Base-by-base conservation (phyloP, 2,329 filamentous ascomycete species). In the Arthrobotrys megalospora region DNA sequence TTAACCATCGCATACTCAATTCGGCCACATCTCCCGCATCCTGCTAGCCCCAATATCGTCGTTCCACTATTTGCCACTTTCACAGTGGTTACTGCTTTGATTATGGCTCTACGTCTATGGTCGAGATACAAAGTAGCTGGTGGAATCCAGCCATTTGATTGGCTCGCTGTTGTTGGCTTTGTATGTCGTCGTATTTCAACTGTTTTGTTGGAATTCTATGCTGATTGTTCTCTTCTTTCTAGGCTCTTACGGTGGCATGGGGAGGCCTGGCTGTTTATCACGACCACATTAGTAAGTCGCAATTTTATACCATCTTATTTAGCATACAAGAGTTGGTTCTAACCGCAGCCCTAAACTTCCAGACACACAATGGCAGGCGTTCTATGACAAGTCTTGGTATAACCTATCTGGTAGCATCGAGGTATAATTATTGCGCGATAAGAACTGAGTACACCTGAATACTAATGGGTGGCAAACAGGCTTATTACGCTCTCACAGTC, bases 71-170 rank as follows among this genome's bases (percentile, higher is more conserved):
- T 43, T 52, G 60, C 53, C 7, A 11, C 67, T 2, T 75, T 79
- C 24, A 79, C 76, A 6, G 21, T 65, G 3, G 12, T 79, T 6
- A 79, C 76, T 5, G 60, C 69, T 21, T 38, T 79, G 16, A 41
- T 79, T 5, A 72, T 79, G 48, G 55, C 47, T 6, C n/a, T 79
- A 10, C 60, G 76, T n/a, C 28, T 79, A 7, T 79, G 70, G 69
- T 79, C 76, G 16, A 73, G 76, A 38, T 47, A 79, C 48, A 79
- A 73, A 24, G 60, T 79, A 3, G 62, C 76, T 14, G 62, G 62
- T 12, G 69, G 69, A n/a, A 75, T 79, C 7, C 62, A 69, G 32
- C 34, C 63, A 5, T 79, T 79, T 38, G 76, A 79, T 48, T 79
- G 70, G 69, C 10, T 75, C 1, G 70, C 70, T 3, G 16, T 79